Conservation (phyloP, 2,329 filamentous ascomycete species). For the Colletotrichum plurivorum region DNA sequence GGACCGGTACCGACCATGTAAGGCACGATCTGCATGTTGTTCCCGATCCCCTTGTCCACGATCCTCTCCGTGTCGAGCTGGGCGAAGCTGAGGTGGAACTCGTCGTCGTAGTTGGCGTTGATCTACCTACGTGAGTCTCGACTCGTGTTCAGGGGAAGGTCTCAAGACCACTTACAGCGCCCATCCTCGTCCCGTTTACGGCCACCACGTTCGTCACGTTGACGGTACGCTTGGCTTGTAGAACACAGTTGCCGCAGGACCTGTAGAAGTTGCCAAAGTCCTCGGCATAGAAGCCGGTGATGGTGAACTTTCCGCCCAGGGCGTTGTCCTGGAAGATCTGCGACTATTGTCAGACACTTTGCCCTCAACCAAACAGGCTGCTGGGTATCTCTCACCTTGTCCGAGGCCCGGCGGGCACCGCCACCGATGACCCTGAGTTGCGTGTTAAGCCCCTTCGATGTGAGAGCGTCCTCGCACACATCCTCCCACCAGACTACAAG, state of each 20-base stretch:
- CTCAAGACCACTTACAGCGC: slow-evolving; percentile 1
- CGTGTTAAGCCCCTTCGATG: slow-evolving; percentile 44
- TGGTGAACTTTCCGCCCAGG: slow-evolving; percentile 46
- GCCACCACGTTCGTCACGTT: slow-evolving; percentile 46
- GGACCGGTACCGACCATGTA: slow-evolving; percentile 45
- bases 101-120: slow-evolving; percentile 45
- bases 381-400: slow-evolving; percentile 40
- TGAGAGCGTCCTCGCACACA: slow-evolving; percentile 45
- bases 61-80: slow-evolving; percentile 45
- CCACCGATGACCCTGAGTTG: slow-evolving; percentile 46
- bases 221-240: slow-evolving; percentile 37
- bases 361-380: neutral
- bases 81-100: slow-evolving; percentile 43
- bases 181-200: slow-evolving; percentile 37
- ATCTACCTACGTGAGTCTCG: slow-evolving; percentile 38
- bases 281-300: slow-evolving; percentile 46
- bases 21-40: slow-evolving; percentile 46
- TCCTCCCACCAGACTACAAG: slow-evolving; percentile 46
- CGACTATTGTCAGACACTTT: neutral
- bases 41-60: slow-evolving; percentile 40
- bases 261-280: slow-evolving; percentile 46
- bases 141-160: neutral
- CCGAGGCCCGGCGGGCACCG: slow-evolving; percentile 44
- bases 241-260: slow-evolving; percentile 46
- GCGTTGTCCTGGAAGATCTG: slow-evolving; percentile 48